Evolutionary conservation across 202 grass and related monocot genomes (phyloP).

Genomic region (Elaeis oleifera): DNA sequence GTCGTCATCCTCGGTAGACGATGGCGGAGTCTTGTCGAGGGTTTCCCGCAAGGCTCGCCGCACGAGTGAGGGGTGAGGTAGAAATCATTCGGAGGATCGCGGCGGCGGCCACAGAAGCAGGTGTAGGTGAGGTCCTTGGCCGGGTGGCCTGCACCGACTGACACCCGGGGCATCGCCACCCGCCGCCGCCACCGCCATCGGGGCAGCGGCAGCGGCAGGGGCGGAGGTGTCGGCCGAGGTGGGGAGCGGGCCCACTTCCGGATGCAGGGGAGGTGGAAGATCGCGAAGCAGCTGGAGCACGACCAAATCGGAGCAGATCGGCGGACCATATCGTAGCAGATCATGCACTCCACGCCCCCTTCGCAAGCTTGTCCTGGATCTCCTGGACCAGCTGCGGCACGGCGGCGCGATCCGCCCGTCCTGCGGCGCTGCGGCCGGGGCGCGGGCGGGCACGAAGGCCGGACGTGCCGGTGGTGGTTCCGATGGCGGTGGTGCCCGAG

Average conservation of each 20-base stretch:
- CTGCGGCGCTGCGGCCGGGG: not conserved
- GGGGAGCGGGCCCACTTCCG: slow-evolving; percentile 90
- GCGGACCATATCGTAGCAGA: slow-evolving; percentile 99
- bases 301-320: slow-evolving; percentile 81
- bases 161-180: slow-evolving; percentile 88
- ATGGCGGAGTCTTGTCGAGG: slow-evolving; percentile 36
- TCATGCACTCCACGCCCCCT: slow-evolving; percentile 88
- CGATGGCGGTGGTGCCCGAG: slow-evolving; percentile 17
- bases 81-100: slow-evolving; percentile 60
- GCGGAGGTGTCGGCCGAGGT: slow-evolving; percentile 42
- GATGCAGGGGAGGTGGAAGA: slow-evolving; percentile 93
- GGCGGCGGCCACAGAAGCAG: slow-evolving; percentile 67
- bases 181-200: not conserved
- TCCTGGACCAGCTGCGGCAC: slow-evolving; percentile 95
- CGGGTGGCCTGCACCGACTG: slow-evolving; percentile 51
- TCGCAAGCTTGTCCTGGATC: slow-evolving; percentile 88
- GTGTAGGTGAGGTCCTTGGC: slow-evolving; percentile 57
- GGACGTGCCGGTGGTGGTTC: not conserved
- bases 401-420: not conserved
- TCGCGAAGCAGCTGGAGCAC: slow-evolving; percentile 83
- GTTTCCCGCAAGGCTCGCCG: slow-evolving; percentile 70
- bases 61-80: slow-evolving; percentile 93
- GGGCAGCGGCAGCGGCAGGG: slow-evolving; percentile 9
- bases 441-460: not conserved
- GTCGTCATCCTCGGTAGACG: slow-evolving; percentile 18